phyloP scores from a whole-genome alignment of 768 basidiomycete genomes.

The Collybiopsis confluens region DNA sequence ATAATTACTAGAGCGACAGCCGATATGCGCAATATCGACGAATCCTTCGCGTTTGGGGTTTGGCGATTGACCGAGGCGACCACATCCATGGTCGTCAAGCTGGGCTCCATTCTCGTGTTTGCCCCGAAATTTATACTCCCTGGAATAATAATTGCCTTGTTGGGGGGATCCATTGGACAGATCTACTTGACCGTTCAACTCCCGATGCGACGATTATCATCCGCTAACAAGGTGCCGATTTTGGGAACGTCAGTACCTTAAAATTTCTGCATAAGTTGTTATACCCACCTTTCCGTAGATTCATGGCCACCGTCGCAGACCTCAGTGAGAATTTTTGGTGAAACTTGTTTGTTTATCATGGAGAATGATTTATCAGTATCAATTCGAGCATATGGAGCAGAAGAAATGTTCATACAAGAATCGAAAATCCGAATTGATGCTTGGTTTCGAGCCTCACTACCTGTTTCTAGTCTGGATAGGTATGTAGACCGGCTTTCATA shows the following conservation, averaged over 20 bases:
- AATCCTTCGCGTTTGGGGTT: neutral
- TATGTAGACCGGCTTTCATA: neutral
- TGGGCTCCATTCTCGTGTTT: conserved; percentile 39
- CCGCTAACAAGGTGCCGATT: conserved; percentile 32
- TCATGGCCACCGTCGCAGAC: conserved; percentile 56
- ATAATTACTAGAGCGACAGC: conserved; percentile 47
- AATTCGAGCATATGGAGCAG: conserved; percentile 64
- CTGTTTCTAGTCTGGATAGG: conserved; percentile 50
- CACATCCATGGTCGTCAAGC: conserved; percentile 35
- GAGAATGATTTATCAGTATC: conserved; percentile 30
- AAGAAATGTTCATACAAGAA: conserved; percentile 40
- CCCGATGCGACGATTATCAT: conserved; percentile 45
- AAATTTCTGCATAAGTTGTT: conserved; percentile 20
- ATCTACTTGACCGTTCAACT: conserved; percentile 44
- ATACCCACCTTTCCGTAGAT: conserved; percentile 18
- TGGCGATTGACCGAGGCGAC: conserved; percentile 7
- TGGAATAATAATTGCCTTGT: conserved; percentile 32
- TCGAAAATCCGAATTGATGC: conserved; percentile 50
- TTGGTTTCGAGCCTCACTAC: conserved; percentile 40
- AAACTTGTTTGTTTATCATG: neutral
- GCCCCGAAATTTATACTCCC: conserved; percentile 45
- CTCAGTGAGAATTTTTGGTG: conserved; percentile 30
- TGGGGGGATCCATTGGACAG: conserved; percentile 41
- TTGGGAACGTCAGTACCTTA: conserved; percentile 34
- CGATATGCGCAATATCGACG: conserved; percentile 29